These are phyloP conservation scores for Sarcomyxa edulis DNA, from an alignment of 768 basidiomycete species.

Conservation along the genomic window DNA sequence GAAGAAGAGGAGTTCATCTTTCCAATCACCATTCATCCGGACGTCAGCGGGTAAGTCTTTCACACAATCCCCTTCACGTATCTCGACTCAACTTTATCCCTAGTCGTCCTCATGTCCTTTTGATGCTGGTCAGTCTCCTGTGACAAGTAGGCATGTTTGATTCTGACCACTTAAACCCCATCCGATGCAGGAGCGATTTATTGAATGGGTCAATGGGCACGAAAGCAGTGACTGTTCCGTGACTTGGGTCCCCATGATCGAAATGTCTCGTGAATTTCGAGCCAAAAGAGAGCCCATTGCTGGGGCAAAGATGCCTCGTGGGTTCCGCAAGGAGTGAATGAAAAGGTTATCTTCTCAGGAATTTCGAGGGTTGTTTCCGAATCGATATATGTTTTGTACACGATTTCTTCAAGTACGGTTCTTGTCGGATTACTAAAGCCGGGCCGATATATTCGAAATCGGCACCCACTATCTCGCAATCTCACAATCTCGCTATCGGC, in stretches of 20 bases:
- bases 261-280: slow-evolving; percentile 62
- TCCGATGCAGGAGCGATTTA: slow-evolving; percentile 52
- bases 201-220: slow-evolving; percentile 70
- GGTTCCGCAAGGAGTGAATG: slow-evolving; percentile 20
- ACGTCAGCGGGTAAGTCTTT: slow-evolving; percentile 57
- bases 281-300: slow-evolving; percentile 39
- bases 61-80: slow-evolving; percentile 1
- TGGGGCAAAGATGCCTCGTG: slow-evolving; percentile 54
- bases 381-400: no score
- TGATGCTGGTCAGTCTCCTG: slow-evolving; percentile 52
- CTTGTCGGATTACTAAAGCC: no score
- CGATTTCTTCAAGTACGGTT: not conserved
- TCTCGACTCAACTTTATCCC: slow-evolving; percentile 1
- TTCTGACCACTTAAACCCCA: not conserved
- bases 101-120: slow-evolving; percentile 63
- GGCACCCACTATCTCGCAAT: no score
- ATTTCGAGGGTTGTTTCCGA: no score
- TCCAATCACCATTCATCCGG: slow-evolving; percentile 75
- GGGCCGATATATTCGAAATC: no score
- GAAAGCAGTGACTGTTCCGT: no score
- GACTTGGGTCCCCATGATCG: slow-evolving; percentile 66
- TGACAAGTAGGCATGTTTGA: not conserved
- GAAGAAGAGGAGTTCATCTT: slow-evolving; percentile 67
- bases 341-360: no score
- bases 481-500: not conserved